Conservation (phyloP, 140 eudicot species). For the Oenanthe javanica region DNA sequence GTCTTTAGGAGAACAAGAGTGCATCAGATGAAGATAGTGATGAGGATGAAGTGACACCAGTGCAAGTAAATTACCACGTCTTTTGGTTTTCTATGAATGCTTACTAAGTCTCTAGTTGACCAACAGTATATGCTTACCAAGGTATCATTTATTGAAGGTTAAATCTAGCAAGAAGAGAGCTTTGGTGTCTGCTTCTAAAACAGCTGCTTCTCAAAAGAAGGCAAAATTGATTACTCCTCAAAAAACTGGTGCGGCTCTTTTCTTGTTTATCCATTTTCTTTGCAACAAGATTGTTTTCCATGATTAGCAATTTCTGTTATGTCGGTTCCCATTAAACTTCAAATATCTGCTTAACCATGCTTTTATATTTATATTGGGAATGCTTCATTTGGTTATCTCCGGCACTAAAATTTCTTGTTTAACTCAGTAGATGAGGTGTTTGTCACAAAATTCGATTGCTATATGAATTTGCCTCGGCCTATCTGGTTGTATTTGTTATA, state of each 20-base stretch:
- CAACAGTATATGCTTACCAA: neutral
- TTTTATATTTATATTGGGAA: neutral
- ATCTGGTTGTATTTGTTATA: neutral
- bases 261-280: neutral
- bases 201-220: slow-evolving; percentile 51
- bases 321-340: neutral
- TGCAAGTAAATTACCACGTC: neutral
- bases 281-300: neutral
- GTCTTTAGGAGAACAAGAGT: slow-evolving; percentile 22
- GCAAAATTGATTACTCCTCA: slow-evolving; percentile 65
- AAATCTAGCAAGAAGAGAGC: slow-evolving; percentile 67
- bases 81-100: neutral
- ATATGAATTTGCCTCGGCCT: neutral
- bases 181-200: slow-evolving; percentile 43
- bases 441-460: neutral
- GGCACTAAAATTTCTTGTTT: neutral
- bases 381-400: neutral
- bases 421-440: neutral
- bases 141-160: slow-evolving; percentile 22
- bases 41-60: slow-evolving; percentile 15
- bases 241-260: slow-evolving; percentile 49
- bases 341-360: neutral
- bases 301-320: neutral
- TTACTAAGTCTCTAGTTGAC: neutral
- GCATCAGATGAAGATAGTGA: slow-evolving; percentile 12